phyloP scores from a whole-genome alignment of 345 rosid genomes.

The Gossypium bickii region DNA sequence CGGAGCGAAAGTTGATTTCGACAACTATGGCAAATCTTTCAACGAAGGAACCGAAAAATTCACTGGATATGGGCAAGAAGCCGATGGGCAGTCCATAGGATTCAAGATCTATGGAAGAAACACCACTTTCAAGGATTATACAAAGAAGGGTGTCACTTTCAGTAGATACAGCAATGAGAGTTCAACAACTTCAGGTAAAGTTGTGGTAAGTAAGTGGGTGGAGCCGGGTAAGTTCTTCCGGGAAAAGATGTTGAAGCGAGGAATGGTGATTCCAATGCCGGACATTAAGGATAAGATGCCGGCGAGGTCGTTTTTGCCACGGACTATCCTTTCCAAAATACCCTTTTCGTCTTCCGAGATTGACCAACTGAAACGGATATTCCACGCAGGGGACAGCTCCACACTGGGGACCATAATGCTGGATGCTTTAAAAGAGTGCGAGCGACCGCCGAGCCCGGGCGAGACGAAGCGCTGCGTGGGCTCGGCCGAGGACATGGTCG shows the following conservation, averaged over 20 bases:
- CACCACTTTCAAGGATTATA: conserved; percentile 42
- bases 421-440: conserved; percentile 61
- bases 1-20: conserved; percentile 35
- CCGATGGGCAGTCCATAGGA: conserved; percentile 25
- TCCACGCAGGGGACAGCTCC: conserved; percentile 60
- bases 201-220: conserved; percentile 55
- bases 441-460: conserved; percentile 58
- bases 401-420: conserved; percentile 48
- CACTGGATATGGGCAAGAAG: conserved; percentile 40
- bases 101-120: conserved; percentile 43
- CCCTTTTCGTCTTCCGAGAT: conserved; percentile 51
- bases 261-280: conserved; percentile 73
- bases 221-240: conserved; percentile 84
- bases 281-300: conserved; percentile 92
- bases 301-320: conserved; percentile 81
- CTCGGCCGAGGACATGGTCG: conserved; percentile 86
- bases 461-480: conserved; percentile 85
- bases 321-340: conserved; percentile 47
- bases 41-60: conserved; percentile 44
- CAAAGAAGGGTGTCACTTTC: conserved; percentile 45
- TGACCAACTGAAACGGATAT: conserved; percentile 30
- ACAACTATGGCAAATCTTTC: conserved; percentile 43
- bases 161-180: conserved; percentile 34
- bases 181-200: background rate
- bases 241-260: conserved; percentile 58